phyloP scores from a whole-genome alignment of 2,329 filamentous ascomycete species.

The Neofusicoccum sp. region DNA sequence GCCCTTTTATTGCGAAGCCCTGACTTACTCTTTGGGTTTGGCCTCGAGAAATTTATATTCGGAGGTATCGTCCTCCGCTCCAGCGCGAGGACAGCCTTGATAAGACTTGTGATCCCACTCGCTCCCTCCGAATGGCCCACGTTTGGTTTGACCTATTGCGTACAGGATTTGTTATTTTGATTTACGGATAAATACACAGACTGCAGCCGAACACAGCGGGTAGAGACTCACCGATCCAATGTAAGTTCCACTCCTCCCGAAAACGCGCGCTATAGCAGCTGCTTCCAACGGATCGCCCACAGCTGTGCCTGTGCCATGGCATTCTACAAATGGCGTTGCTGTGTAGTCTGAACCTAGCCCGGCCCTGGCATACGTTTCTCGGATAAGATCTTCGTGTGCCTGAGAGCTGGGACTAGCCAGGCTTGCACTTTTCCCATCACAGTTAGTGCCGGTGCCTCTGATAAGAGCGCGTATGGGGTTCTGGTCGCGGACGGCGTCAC shows the following conservation, averaged over 20 bases:
- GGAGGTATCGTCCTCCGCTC: conserved; percentile 42
- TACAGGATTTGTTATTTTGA: no score
- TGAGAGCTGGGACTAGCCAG: conserved; percentile 24
- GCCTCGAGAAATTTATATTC: conserved; percentile 33
- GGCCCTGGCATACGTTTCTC: conserved; percentile 31
- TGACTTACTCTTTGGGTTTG: conserved; percentile 20
- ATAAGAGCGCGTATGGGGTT: conserved; percentile 38
- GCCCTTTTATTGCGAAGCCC: no score
- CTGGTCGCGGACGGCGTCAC: conserved; percentile 31
- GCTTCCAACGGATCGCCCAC: conserved; percentile 25
- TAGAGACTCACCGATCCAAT: conserved; percentile 24
- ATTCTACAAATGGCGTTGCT: conserved; percentile 14
- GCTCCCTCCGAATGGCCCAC: conserved; percentile 48
- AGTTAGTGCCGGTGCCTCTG: conserved; percentile 25
- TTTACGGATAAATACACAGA: no score
- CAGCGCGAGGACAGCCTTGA: conserved; percentile 45
- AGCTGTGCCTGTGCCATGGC: conserved; percentile 22
- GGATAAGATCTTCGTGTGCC: conserved; percentile 31
- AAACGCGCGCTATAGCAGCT: conserved; percentile 15
- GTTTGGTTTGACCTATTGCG: no score
- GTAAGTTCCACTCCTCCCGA: conserved; percentile 12
- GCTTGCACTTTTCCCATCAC: conserved; percentile 26
- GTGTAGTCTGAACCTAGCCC: conserved; percentile 21
- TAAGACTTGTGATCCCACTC: conserved; percentile 42
- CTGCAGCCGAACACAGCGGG: no score